Evolutionary conservation across 2,329 filamentous ascomycete species (phyloP), one percentile per base, ranked within the genome.

Genomic region (Penicillium sp.): DNA sequence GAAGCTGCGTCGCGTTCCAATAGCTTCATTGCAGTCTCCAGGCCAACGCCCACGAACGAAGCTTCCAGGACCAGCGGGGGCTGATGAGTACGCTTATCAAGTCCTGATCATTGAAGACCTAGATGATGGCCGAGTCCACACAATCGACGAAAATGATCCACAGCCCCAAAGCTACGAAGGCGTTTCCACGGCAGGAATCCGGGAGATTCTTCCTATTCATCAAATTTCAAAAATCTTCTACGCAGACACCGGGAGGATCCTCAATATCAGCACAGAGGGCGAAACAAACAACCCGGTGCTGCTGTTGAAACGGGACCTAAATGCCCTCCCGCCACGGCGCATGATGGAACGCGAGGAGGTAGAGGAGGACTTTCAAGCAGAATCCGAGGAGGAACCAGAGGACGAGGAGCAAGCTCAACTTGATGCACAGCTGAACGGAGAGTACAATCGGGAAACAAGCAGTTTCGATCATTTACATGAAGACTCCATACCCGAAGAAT

Each of bases 191-290:
- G 84, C 84, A 13, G 84, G 84, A 2, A 78, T 87, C 26, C 74
- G 84, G 41, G 82, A 86, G 57, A 73, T 80, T 33, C 70, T 88
- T 15, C 84, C 84, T 1, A 79, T 87, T 19, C 82, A 87, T 61
- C 79, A 87, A 61, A 79, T 95, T 5, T 87, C 88, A 6, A 95
- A 94, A 63, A 88, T 95, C 29, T 95, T 95, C 69, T 96, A 95
- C 62, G 88, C 89, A 1, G 87, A 95, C 57, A 94, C 88, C 0
- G 89, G 89, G 17, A 87, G 87, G 58, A 87, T 96, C 9, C 75
- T 96, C 24, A 95, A 95, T 53, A 89, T 96, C 48, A 83, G 83
- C 13, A 76, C 72, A 2, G 80, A 84, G 22, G 80, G 77, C 13
- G 83, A 84, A 57, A 78, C 78, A 3, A 88, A 85, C 61, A 87